Evolutionary conservation across 768 basidiomycete species (phyloP).

Genomic region (Mycena kentingensis): DNA sequence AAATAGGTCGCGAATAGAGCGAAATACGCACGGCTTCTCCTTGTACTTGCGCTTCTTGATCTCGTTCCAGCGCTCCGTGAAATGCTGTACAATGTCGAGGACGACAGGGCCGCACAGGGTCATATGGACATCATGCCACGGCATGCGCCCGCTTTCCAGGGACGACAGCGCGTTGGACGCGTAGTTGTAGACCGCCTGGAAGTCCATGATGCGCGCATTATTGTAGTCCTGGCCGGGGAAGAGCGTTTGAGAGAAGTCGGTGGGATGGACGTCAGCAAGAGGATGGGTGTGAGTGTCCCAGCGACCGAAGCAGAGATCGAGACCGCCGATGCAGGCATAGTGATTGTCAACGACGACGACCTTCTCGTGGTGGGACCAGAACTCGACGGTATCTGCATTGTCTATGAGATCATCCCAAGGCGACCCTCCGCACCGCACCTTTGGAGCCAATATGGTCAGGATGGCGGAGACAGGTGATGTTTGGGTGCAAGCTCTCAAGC

Average conservation of each 20-base stretch:
- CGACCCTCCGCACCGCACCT: constrained; percentile 38
- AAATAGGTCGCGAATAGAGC: not conserved
- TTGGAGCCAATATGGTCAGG: constrained; percentile 88
- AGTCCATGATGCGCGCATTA: constrained; percentile 84
- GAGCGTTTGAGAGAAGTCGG: constrained; percentile 75
- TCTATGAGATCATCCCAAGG: not conserved
- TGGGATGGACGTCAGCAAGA: constrained; percentile 89
- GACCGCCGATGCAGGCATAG: constrained; percentile 84
- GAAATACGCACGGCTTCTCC: constrained; percentile 5
- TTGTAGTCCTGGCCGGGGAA: constrained; percentile 97
- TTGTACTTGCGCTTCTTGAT: constrained; percentile 74
- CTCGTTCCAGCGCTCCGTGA: constrained; percentile 90
- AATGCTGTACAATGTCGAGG: constrained; percentile 91
- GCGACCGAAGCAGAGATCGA: constrained; percentile 95
- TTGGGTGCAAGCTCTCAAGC: constrained; percentile 81
- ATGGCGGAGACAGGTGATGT: constrained; percentile 87
- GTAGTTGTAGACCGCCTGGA: constrained; percentile 79
- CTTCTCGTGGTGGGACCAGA: constrained; percentile 96
- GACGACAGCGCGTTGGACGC: constrained; percentile 69
- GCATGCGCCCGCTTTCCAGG: constrained; percentile 76
- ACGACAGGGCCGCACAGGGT: constrained; percentile 80
- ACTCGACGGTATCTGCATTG: constrained; percentile 70
- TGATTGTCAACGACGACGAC: constrained; percentile 88
- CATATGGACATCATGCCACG: constrained; percentile 98
- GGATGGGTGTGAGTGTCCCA: constrained; percentile 95